Evolutionary conservation across 352 stramenopile genomes (phyloP).

Genomic region (Globisporangium abappressorium): DNA sequence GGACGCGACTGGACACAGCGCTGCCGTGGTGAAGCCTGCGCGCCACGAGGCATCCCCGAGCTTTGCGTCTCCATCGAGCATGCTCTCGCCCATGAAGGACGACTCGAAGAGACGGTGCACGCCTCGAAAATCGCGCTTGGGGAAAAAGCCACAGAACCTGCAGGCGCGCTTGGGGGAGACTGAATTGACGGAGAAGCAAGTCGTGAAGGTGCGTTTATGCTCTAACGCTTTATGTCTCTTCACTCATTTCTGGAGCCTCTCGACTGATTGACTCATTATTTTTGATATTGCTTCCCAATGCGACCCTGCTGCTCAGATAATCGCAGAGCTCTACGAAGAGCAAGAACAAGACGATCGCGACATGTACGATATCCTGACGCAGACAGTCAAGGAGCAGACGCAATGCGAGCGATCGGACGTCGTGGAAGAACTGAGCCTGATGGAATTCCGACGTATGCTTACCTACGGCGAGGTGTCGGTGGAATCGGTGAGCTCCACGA

Average conservation of each 20-base stretch:
- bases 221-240: not conserved
- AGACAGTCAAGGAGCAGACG: conserved; percentile 66
- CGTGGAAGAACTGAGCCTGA: conserved; percentile 62
- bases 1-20: not conserved
- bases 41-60: conserved; percentile 8
- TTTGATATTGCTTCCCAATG: not conserved
- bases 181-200: conserved; percentile 30
- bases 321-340: conserved; percentile 61
- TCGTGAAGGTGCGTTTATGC: conserved; percentile 25
- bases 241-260: not conserved
- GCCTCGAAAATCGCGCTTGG: conserved; percentile 35
- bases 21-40: not conserved
- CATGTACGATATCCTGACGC: conserved; percentile 68
- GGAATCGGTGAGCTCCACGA: conserved; percentile 54
- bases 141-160: conserved; percentile 43
- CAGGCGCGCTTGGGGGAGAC: conserved; percentile 34
- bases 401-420: conserved; percentile 59
- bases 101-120: conserved; percentile 39
- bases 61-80: conserved; percentile 18
- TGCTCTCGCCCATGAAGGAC: conserved; percentile 57
- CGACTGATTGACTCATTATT: not conserved
- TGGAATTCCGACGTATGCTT: conserved; percentile 68
- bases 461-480: conserved; percentile 83
- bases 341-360: conserved; percentile 75
- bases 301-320: conserved; percentile 22